Percentiles rank a stretch among this genome's conserved stretches.
phyloP scores from a whole-genome alignment of 140 eudicot genomes.

The Bidens hawaiensis region DNA sequence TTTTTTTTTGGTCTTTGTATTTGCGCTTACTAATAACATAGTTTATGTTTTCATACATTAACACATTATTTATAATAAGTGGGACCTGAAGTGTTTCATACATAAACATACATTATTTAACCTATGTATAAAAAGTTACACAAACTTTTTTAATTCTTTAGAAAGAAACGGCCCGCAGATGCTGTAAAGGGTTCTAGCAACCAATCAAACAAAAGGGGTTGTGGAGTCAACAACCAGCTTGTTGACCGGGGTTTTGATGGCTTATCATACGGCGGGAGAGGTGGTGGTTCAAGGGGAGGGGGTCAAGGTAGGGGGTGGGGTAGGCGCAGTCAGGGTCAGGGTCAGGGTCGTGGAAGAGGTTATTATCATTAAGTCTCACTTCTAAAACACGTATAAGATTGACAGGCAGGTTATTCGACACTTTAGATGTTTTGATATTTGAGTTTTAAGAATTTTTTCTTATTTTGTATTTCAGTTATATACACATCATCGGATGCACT shows the following conservation, averaged over 20 bases:
- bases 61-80: no score
- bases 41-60: no score
- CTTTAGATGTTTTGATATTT: background rate
- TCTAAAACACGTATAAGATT: background rate
- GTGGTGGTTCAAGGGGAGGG: slow-evolving; percentile 43
- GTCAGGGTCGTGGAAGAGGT: slow-evolving; percentile 59
- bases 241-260: slow-evolving; percentile 47
- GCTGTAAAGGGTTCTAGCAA: slow-evolving; percentile 39
- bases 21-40: no score
- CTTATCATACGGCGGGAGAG: slow-evolving; percentile 33
- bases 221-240: slow-evolving; percentile 64
- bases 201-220: slow-evolving; percentile 49
- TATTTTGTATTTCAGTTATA: slow-evolving; percentile 7
- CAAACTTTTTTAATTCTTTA: slow-evolving; percentile 10
- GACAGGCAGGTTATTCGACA: background rate
- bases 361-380: slow-evolving; percentile 30
- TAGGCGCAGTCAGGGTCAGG: slow-evolving; percentile 35
- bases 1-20: no score
- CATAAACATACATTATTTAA: no score
- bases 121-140: background rate
- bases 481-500: background rate
- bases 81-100: no score
- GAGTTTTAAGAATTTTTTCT: background rate
- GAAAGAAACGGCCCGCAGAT: slow-evolving; percentile 53
- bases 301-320: slow-evolving; percentile 49